Evolutionary conservation across 2,329 filamentous ascomycete species (phyloP).

Genomic region (Botrytis cinerea): DNA sequence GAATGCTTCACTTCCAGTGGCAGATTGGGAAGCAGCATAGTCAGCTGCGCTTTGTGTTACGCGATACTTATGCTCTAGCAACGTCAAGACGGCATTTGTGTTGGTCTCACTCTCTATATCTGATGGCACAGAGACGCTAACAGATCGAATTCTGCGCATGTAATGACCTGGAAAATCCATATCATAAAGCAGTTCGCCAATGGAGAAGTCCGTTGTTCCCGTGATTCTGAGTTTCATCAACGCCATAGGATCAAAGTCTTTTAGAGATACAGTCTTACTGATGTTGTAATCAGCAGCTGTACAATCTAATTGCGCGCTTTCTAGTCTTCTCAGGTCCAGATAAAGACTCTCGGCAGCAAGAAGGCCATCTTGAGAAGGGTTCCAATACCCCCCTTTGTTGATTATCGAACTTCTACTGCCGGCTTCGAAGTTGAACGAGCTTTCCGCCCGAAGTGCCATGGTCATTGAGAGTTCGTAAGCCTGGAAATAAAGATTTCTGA

Average conservation of each 20-base stretch:
- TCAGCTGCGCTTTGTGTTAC: not conserved
- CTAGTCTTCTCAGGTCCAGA: constrained; percentile 7
- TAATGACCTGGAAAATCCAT: constrained; percentile 26
- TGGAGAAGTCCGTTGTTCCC: constrained; percentile 22
- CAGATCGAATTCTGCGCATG: constrained; percentile 23
- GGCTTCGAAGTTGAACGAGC: constrained; percentile 2
- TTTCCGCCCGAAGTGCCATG: not conserved
- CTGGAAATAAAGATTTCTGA: not conserved
- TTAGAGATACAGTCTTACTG: constrained; percentile 14
- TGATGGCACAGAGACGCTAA: constrained; percentile 19
- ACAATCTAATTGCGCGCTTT: constrained; percentile 5
- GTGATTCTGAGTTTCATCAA: constrained; percentile 20
- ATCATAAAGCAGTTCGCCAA: constrained; percentile 25
- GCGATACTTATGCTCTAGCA: constrained; percentile 17
- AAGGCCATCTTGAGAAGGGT: constrained; percentile 17
- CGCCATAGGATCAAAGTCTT: constrained; percentile 18
- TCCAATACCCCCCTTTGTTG: constrained; percentile 11
- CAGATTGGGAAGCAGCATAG: not conserved
- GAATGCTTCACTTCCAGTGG: constrained; percentile 2
- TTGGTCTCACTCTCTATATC: not conserved
- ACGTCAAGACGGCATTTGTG: constrained; percentile 5
- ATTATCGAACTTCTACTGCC: not conserved
- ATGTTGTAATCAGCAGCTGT: constrained; percentile 23
- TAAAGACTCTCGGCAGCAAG: constrained; percentile 23
- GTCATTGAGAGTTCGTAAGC: not conserved